Evolutionary conservation across 2,329 filamentous ascomycete species (phyloP).

Genomic region (Decorospora gaudefroyi): DNA sequence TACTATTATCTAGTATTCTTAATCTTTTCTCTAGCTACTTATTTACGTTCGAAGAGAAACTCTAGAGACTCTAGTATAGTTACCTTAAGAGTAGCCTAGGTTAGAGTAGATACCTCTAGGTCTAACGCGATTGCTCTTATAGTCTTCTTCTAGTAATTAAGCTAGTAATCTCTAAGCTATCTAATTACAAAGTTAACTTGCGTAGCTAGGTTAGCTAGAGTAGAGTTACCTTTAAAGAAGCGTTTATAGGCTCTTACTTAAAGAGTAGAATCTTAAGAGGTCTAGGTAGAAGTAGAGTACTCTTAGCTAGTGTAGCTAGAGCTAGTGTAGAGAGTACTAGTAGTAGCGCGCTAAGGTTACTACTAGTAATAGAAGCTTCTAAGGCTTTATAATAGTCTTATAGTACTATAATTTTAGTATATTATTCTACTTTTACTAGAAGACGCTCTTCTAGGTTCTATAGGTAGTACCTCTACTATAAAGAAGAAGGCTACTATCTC

Average conservation of each 20-base stretch:
- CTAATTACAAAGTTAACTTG: neutral
- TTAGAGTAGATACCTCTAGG: neutral
- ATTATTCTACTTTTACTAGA: no score
- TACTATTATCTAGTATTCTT: neutral
- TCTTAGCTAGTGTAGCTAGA: no score
- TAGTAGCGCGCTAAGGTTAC: no score
- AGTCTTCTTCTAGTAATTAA: neutral
- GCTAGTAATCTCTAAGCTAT: neutral
- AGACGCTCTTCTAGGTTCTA: no score
- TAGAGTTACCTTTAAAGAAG: neutral
- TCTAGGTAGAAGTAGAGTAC: no score
- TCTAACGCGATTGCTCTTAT: neutral
- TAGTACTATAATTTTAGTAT: no score
- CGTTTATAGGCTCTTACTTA: neutral
- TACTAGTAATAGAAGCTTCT: no score
- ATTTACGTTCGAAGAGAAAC: neutral
- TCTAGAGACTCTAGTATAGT: neutral
- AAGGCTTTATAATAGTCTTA: no score
- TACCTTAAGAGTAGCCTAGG: neutral
- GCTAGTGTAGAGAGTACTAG: no score
- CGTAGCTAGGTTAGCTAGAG: neutral
- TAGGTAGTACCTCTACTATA: no score
- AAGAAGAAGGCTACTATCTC: no score
- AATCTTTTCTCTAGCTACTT: neutral
- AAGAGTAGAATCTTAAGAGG: neutral